Conservation (phyloP, 805 yeast genomes). For the Ogataea thermomethanolica region DNA sequence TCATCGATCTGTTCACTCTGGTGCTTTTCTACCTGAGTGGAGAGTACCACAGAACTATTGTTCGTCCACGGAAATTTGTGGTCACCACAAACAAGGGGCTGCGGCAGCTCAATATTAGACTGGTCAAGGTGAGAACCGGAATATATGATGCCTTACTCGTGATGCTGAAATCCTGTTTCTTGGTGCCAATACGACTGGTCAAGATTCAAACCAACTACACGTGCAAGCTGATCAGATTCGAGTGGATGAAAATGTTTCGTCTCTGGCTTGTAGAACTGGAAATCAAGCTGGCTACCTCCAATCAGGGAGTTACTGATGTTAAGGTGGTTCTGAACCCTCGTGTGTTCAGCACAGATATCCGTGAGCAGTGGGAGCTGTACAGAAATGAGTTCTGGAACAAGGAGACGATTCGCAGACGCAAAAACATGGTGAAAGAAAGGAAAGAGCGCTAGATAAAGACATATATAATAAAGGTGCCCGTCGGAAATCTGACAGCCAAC, state of each 20-base stretch:
- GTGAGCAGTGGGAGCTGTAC: conserved; percentile 94
- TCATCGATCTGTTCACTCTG: conserved; percentile 63
- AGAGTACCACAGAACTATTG: conserved; percentile 81
- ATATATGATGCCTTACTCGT: conserved; percentile 32
- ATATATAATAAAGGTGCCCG: not conserved
- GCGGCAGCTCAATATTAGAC: conserved; percentile 72
- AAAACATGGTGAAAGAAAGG: conserved; percentile 20
- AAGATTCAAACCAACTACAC: conserved; percentile 10
- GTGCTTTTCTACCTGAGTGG: conserved; percentile 83
- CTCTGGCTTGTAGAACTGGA: conserved; percentile 27
- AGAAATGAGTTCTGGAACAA: conserved; percentile 91
- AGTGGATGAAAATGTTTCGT: conserved; percentile 12
- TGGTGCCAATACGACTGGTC: conserved; percentile 15
- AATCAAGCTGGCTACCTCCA: conserved; percentile 29
- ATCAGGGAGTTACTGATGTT: conserved; percentile 75
- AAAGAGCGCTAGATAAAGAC: conserved; percentile 8
- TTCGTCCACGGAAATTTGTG: conserved; percentile 74
- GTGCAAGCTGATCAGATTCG: conserved; percentile 8
- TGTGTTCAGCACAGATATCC: conserved; percentile 72
- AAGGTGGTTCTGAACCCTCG: conserved; percentile 79
- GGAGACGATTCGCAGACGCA: conserved; percentile 66
- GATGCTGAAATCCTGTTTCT: conserved; percentile 13
- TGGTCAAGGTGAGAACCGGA: conserved; percentile 57
- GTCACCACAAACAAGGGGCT: conserved; percentile 85
- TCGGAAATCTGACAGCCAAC: not conserved